Base-by-base conservation (phyloP, 805 yeast genomes). In the Spathaspora passalidarum region DNA sequence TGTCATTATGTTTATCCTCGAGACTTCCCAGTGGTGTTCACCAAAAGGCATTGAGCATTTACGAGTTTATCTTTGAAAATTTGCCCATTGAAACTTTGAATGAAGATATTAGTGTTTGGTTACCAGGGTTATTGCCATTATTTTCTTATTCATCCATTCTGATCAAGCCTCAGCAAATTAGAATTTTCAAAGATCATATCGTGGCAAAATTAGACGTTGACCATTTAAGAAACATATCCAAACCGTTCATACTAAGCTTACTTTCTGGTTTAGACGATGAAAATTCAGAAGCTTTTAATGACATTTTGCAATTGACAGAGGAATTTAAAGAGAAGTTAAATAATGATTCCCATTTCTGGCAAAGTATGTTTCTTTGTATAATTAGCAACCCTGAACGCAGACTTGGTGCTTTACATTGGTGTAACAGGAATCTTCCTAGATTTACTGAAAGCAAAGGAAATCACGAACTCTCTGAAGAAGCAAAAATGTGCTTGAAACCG, bases 1-100 rank as follows among this genome's bases (percentile, higher is more conserved):
- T 94, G 42, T 80, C 96, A 0, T 80, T 84, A 36, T 94, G 98
- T 49, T 68, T 92, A 22, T 81, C 90, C 2, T 84, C 95, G 1
- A 75, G 75, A 42, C 73, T 94, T 9, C 99, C 99, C 0, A 87
- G 96, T 41, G 99, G 99, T 7, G 99, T 94, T 0, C 99, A 94
- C 61, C 86, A 86, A 53, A 94, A 89, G 59, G 78, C 97, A 0
- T 65, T 94, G 35, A 88, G 84, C 46, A 80, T 91, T 1, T 94
- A 91, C 62, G 81, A 78, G 18, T 68, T 72, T 44, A 78, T 92
- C 2, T 88, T 94, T 66, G 74, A 73, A 32, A 77, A 81, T 23
- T 65, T 92, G 29, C 84, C 86, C 1, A 58, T 63, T 0, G 80
- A 77, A 4, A 66, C 77, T 4, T 66, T 88, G 29, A 78, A 84